Evolutionary conservation across 2,329 filamentous ascomycete genomes (phyloP).

Genomic region (Trichoderma sp.): DNA sequence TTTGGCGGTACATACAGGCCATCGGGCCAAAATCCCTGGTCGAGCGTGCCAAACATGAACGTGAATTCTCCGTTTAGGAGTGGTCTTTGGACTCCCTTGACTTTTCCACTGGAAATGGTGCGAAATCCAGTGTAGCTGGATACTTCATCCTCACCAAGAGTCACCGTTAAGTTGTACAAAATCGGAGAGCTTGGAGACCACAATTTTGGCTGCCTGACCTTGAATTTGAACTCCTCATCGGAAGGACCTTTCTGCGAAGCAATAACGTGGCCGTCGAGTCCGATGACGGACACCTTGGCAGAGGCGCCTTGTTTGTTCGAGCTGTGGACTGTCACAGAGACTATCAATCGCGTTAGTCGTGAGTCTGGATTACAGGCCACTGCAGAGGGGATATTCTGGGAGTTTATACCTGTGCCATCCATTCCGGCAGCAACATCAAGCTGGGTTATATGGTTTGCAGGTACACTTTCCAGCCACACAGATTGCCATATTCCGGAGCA

Average conservation of each 20-base stretch:
- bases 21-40: slow-evolving; percentile 73
- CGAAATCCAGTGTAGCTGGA: slow-evolving; percentile 70
- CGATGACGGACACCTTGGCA: slow-evolving; percentile 41
- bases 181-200: slow-evolving; percentile 66
- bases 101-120: slow-evolving; percentile 56
- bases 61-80: slow-evolving; percentile 68
- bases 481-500: slow-evolving; percentile 75
- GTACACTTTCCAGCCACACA: slow-evolving; percentile 69
- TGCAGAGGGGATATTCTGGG: neutral
- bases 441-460: slow-evolving; percentile 56
- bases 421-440: slow-evolving; percentile 61
- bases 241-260: slow-evolving; percentile 47
- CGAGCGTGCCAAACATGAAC: slow-evolving; percentile 68
- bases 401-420: slow-evolving; percentile 48
- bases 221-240: slow-evolving; percentile 56
- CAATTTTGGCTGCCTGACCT: slow-evolving; percentile 53
- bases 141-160: slow-evolving; percentile 52
- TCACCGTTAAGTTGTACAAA: slow-evolving; percentile 65
- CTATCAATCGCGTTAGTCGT: slow-evolving; percentile 35
- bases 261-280: slow-evolving; percentile 42
- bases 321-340: slow-evolving; percentile 57
- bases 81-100: slow-evolving; percentile 61
- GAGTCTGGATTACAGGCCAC: too few relatives aligned
- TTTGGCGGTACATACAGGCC: slow-evolving; percentile 67
- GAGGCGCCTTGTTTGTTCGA: slow-evolving; percentile 38